These are phyloP conservation scores for Heritiera littoralis DNA, from an alignment of 345 rosid genomes.

Conservation along the genomic window DNA sequence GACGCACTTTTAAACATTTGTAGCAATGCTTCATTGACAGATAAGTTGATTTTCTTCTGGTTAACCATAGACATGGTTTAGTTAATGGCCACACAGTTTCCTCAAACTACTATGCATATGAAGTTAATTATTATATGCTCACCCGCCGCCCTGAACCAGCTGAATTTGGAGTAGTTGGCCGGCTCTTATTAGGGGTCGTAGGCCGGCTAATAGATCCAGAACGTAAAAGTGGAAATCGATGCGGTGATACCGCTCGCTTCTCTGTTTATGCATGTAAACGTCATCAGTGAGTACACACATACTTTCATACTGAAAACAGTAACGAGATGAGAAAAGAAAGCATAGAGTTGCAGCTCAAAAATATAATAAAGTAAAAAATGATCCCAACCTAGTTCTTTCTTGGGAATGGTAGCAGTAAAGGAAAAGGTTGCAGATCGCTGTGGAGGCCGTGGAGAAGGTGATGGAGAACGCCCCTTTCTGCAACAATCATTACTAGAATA, in stretches of 20 bases:
- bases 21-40: constrained; percentile 13
- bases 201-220: constrained; percentile 75
- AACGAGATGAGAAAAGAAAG: neutral
- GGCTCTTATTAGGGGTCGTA: constrained; percentile 61
- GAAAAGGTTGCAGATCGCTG: constrained; percentile 78
- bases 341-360: neutral
- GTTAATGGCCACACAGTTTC: neutral
- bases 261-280: constrained; percentile 42
- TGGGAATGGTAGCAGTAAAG: constrained; percentile 62
- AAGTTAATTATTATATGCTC: constrained; percentile 21
- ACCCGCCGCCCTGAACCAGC: constrained; percentile 54
- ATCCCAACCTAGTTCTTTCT: constrained; percentile 60
- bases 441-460: constrained; percentile 60
- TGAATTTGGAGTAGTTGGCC: constrained; percentile 62
- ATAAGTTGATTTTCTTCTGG: neutral
- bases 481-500: constrained; percentile 10
- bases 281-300: constrained; percentile 5
- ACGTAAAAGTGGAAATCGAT: constrained; percentile 78
- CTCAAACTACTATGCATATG: neutral
- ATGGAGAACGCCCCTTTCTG: constrained; percentile 67
- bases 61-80: neutral
- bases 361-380: neutral
- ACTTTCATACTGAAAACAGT: neutral
- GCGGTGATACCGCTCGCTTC: constrained; percentile 73
- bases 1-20: neutral